These are phyloP conservation scores for Rhytidiadelphus loreus DNA, from an alignment of 225 moss, liverwort and hornwort species.

Conservation along the genomic window DNA sequence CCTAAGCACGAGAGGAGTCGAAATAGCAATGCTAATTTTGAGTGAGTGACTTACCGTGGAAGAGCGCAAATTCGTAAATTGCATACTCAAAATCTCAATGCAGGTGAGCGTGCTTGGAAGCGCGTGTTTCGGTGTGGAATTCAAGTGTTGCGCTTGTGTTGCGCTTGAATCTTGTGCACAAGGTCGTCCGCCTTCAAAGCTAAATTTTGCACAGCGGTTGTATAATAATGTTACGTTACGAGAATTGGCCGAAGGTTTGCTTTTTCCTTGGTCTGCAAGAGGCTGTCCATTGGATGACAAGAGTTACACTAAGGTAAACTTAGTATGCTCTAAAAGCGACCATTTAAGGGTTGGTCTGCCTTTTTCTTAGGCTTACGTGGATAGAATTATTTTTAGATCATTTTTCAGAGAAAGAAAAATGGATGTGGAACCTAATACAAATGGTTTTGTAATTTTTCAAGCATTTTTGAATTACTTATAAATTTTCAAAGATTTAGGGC, in stretches of 20 bases:
- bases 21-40: background rate
- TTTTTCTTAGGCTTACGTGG: too few relatives aligned
- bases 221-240: too few relatives aligned
- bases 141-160: background rate
- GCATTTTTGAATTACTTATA: too few relatives aligned
- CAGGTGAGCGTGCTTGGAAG: background rate
- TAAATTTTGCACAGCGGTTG: background rate
- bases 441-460: too few relatives aligned
- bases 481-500: too few relatives aligned
- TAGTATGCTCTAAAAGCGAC: too few relatives aligned
- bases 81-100: background rate
- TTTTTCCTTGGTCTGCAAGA: background rate
- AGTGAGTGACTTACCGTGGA: background rate
- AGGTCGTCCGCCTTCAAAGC: background rate
- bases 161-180: background rate
- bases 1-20: background rate
- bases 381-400: too few relatives aligned
- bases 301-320: too few relatives aligned
- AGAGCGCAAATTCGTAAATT: background rate
- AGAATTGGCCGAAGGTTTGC: background rate
- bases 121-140: background rate
- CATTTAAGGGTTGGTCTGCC: too few relatives aligned
- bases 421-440: too few relatives aligned
- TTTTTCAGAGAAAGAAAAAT: too few relatives aligned
- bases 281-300: too few relatives aligned